Evolutionary conservation across 1,139 yeast genomes (phyloP), one percentile per base, ranked within the genome.

Genomic region (Diutina scorzettiae): DNA sequence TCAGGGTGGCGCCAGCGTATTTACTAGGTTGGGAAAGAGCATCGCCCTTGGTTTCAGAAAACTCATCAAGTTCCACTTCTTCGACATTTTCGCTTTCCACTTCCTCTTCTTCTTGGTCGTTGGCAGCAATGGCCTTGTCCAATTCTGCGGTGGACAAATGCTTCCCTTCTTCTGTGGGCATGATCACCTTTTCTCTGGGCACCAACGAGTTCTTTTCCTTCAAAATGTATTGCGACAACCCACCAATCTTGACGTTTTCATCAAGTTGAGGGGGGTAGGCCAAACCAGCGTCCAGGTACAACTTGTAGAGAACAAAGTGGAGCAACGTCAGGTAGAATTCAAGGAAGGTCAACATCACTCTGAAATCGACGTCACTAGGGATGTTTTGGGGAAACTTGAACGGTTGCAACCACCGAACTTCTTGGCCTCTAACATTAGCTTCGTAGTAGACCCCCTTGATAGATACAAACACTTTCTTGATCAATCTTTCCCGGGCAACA

Each of bases 381-480:
- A 91, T 82, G 59, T 84, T 83, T 59, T 91, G 95, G 19, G 98
- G 96, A 67, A 89, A 91, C 61, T 87, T 89, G 73, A 81, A 91
- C 23, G 99, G 99, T 41, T 86, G 95, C 49, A 91, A 74, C 98
- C 98, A 91, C 66, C 93, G 77, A 42, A 91, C 72, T 51, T 85
- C 95, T 61, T 89, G 96, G 47, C 98, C 98, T 59, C 75, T 79
- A 40, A 91, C 79, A 48, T 62, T 76, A 32, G 96, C 97, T 60
- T 89, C 89, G 59, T 91, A 93, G 63, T 91, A 91, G 20, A 89
- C 94, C 64, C 99, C 99, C 63, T 93, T 91, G 58, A 91, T 91
- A 43, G 96, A 84, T 30, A 91, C 96, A 64, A 91, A 91, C 8
- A 89, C 96, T 60, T 91, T 91, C 53, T 81, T 78, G 51, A 91